Percentiles rank a stretch among this genome's conserved stretches.
These are phyloP conservation scores for Globisporangium acanthophoron DNA, from an alignment of 352 stramenopile species.

Conservation along the genomic window DNA sequence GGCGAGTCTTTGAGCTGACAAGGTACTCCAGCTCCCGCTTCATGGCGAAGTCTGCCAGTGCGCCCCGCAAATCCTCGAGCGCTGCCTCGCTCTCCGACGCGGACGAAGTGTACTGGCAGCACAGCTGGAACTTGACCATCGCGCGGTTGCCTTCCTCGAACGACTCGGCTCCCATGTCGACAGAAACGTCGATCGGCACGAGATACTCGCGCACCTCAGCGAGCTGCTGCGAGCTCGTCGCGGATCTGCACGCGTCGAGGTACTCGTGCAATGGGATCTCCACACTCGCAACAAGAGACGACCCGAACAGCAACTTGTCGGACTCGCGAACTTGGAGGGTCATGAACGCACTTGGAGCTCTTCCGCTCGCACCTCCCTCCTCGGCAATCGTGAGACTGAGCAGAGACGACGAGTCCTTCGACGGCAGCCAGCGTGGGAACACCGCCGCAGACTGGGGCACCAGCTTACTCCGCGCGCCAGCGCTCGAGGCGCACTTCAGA, in stretches of 20 bases:
- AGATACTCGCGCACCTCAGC: constrained; percentile 44
- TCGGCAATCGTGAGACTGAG: constrained; percentile 32
- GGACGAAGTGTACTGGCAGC: constrained; percentile 27
- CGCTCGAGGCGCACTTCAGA: constrained; percentile 19
- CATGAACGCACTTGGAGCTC: constrained; percentile 18
- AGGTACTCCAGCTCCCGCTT: constrained; percentile 53
- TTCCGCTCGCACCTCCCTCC: background rate
- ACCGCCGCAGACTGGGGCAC: constrained; percentile 36
- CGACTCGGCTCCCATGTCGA: background rate
- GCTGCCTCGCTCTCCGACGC: constrained; percentile 3
- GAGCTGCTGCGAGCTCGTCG: constrained; percentile 8
- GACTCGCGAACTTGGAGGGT: constrained; percentile 65
- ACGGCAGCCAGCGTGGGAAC: constrained; percentile 62
- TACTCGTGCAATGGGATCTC: constrained; percentile 48
- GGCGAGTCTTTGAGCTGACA: constrained; percentile 56
- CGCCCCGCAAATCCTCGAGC: constrained; percentile 9
- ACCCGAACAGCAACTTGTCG: constrained; percentile 67
- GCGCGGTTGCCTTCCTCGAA: constrained; percentile 13
- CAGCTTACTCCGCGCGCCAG: constrained; percentile 34
- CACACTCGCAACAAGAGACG: constrained; percentile 46
- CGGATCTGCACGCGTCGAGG: constrained; percentile 26
- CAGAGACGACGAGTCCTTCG: constrained; percentile 20
- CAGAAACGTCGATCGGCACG: constrained; percentile 29
- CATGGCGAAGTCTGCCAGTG: constrained; percentile 34
- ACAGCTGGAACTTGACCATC: constrained; percentile 46